Evolutionary conservation across 2,329 filamentous ascomycete species (phyloP).

Genomic region (Alternaria burnsii): DNA sequence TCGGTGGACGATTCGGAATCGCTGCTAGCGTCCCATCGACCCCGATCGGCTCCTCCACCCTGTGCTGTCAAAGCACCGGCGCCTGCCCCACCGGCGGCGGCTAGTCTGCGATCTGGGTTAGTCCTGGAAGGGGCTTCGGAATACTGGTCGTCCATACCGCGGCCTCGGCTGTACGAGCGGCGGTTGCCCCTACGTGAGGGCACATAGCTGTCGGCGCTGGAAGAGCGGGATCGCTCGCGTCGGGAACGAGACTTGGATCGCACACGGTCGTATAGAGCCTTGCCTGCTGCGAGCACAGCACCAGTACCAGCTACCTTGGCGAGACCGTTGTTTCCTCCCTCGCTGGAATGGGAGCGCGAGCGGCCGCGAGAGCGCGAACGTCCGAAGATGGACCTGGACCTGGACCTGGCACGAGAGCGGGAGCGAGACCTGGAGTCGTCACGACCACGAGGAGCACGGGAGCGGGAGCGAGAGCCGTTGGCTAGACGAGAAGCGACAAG

Average conservation of each 20-base stretch:
- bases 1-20: constrained; percentile 65
- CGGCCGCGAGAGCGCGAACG: constrained; percentile 57
- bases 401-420: constrained; percentile 69
- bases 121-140: constrained; percentile 46
- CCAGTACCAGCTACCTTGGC: constrained; percentile 59
- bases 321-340: constrained; percentile 57
- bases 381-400: constrained; percentile 55
- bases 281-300: constrained; percentile 60
- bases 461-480: constrained; percentile 76
- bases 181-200: constrained; percentile 57
- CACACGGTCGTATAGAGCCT: constrained; percentile 63
- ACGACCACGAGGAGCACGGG: constrained; percentile 55
- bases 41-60: constrained; percentile 30
- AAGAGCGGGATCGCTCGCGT: constrained; percentile 48
- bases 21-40: constrained; percentile 34
- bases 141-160: constrained; percentile 57
- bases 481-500: constrained; percentile 85
- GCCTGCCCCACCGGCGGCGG: constrained; percentile 46
- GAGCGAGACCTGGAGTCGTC: constrained; percentile 49
- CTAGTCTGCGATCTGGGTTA: constrained; percentile 52
- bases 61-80: constrained; percentile 46
- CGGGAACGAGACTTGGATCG: constrained; percentile 62
- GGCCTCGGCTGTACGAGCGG: constrained; percentile 48
- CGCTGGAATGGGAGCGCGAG: constrained; percentile 53
- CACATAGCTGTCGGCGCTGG: constrained; percentile 61